Percentiles rank a stretch among this genome's conserved stretches.
Conservation (phyloP, 495 filamentous ascomycete genomes). For the Xylaria sp. region DNA sequence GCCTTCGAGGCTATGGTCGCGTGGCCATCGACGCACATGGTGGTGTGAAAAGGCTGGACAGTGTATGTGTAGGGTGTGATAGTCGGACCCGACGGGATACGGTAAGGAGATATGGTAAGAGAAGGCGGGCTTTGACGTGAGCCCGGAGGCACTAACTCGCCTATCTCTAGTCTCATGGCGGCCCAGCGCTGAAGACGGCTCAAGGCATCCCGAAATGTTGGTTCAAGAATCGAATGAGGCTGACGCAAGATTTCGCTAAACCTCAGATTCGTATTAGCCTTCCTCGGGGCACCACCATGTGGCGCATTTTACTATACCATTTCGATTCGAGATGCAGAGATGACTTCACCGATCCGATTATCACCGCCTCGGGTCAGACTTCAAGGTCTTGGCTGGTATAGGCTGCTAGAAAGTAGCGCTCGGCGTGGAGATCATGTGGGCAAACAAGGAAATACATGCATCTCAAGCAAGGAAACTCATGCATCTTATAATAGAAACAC, state of each 20-base stretch:
- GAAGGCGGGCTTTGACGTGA: not conserved
- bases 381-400: not conserved
- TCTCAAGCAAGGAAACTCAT: not conserved
- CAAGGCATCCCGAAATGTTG: not conserved
- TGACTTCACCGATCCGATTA: slow-evolving; percentile 1
- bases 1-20: slow-evolving; percentile 16
- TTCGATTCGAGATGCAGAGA: slow-evolving; percentile 5
- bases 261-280: slow-evolving; percentile 1
- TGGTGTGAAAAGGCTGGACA: slow-evolving; percentile 10
- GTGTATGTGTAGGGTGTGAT: not conserved
- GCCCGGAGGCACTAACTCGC: slow-evolving; percentile 6
- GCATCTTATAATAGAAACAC: slow-evolving; percentile 16
- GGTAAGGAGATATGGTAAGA: slow-evolving; percentile 7
- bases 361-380: not conserved
- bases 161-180: slow-evolving; percentile 1
- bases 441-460: slow-evolving; percentile 1
- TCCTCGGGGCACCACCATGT: slow-evolving; percentile 1
- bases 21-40: not conserved
- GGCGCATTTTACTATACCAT: slow-evolving; percentile 3
- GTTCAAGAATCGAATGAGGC: slow-evolving; percentile 11
- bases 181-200: not conserved
- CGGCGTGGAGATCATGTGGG: slow-evolving; percentile 15
- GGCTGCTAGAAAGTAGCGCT: not conserved
- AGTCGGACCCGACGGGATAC: not conserved
- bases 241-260: slow-evolving; percentile 18